Percentiles rank a stretch among this genome's conserved stretches.
Evolutionary conservation across 2,329 filamentous ascomycete species (phyloP).

Genomic region (Trichophaea hybrida): DNA sequence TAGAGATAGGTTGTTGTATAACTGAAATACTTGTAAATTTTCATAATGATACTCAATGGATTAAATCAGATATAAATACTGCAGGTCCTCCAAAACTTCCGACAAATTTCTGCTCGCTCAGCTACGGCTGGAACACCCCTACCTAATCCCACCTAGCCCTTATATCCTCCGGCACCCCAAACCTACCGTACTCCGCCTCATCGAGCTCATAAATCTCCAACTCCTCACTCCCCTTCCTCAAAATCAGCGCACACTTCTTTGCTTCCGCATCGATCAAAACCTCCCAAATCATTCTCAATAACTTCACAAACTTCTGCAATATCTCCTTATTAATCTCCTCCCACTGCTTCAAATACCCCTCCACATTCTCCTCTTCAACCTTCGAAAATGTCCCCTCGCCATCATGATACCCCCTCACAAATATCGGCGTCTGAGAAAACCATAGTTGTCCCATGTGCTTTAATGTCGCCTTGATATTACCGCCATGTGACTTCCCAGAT

Average conservation of each 20-base stretch:
- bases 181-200: neutral
- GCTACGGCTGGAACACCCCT: too few relatives aligned
- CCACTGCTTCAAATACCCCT: neutral
- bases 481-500: neutral
- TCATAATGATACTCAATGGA: too few relatives aligned
- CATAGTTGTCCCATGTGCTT: conserved; percentile 4
- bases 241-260: conserved; percentile 1
- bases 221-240: neutral
- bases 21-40: too few relatives aligned
- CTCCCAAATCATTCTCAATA: neutral
- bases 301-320: neutral
- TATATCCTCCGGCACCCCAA: neutral
- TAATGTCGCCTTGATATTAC: neutral
- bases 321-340: neutral
- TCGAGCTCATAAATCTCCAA: neutral
- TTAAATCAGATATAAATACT: too few relatives aligned
- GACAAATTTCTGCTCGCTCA: too few relatives aligned
- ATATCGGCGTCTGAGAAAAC: conserved; percentile 10
- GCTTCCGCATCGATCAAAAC: neutral
- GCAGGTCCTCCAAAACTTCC: too few relatives aligned
- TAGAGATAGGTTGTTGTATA: too few relatives aligned
- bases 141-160: neutral
- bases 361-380: neutral
- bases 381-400: neutral
- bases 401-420: conserved; percentile 1